Percentiles rank a stretch among this genome's conserved stretches.
Evolutionary conservation across 73 alveolate species (phyloP).

Genomic region (Uronychia binucleata): DNA sequence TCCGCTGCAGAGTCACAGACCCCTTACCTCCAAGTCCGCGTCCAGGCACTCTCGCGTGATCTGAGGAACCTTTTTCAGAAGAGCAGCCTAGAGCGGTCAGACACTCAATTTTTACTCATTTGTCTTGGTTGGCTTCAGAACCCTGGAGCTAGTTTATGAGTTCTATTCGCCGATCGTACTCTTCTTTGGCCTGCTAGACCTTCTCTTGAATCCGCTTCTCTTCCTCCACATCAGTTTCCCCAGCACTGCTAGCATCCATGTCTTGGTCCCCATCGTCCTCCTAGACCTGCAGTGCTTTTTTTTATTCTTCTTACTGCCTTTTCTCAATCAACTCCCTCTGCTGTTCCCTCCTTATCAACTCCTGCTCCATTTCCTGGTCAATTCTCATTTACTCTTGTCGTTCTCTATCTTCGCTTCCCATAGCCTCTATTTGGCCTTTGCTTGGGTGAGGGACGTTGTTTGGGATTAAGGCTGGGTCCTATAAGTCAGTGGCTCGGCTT

Average conservation of each 20-base stretch:
- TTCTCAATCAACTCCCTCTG: background rate
- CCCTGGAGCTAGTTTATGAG: too few species aligned
- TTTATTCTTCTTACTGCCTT: background rate
- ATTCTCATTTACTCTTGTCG: background rate
- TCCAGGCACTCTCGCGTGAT: slow-evolving; percentile 20
- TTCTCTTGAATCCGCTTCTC: background rate
- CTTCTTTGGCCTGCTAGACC: too few species aligned
- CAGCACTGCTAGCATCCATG: too few species aligned
- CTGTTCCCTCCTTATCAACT: background rate
- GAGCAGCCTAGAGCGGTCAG: background rate
- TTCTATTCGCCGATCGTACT: too few species aligned
- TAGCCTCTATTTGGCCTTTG: too few species aligned
- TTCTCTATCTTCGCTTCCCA: too few species aligned
- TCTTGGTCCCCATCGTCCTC: background rate
- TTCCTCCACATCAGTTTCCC: background rate
- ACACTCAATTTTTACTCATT: background rate
- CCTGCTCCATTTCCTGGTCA: background rate
- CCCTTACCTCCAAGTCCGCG: slow-evolving; percentile 7
- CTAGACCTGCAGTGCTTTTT: background rate
- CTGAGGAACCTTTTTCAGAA: slow-evolving; percentile 1
- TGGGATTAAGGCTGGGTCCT: too few species aligned
- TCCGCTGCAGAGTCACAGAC: background rate
- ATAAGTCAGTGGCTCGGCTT: too few species aligned
- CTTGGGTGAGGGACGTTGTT: too few species aligned
- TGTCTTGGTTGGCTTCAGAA: too few species aligned